phyloP scores from a whole-genome alignment of 345 rosid species.

The Viola odorata region DNA sequence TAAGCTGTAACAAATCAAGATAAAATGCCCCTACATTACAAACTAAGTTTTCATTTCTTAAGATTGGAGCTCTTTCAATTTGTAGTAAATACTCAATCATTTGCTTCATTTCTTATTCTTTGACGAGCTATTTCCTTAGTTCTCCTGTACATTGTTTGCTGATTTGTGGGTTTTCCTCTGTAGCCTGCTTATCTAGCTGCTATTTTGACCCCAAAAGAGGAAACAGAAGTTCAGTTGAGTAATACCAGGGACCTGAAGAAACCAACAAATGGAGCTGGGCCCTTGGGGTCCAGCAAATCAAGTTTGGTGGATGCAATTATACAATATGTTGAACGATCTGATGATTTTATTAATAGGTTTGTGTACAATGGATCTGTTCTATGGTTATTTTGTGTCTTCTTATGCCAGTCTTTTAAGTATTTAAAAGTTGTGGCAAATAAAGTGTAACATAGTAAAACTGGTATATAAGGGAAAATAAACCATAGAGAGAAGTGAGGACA shows the following conservation, averaged over 20 bases:
- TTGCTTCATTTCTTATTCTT: no score
- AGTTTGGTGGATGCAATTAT: constrained; percentile 42
- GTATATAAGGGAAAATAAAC: not conserved
- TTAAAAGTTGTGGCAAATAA: not conserved
- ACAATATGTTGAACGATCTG: constrained; percentile 46
- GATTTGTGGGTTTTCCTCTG: constrained; percentile 23
- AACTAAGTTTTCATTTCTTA: not conserved
- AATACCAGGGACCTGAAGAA: constrained; percentile 29
- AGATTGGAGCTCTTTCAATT: not conserved
- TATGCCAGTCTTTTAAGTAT: not conserved
- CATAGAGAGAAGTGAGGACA: not conserved
- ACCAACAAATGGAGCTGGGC: constrained; percentile 29
- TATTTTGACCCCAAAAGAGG: constrained; percentile 40
- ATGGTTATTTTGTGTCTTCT: constrained; percentile 9
- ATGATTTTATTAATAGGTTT: constrained; percentile 66
- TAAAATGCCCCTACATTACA: no score
- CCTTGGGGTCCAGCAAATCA: constrained; percentile 35
- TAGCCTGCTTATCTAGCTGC: constrained; percentile 85
- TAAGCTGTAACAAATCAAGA: no score
- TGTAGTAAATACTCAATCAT: no score
- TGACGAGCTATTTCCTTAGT: not conserved
- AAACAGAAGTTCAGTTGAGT: constrained; percentile 24
- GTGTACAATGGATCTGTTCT: constrained; percentile 4
- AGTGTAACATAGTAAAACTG: not conserved
- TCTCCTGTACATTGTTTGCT: constrained; percentile 1